Percentiles rank a stretch among this genome's conserved stretches.
These are phyloP conservation scores for Podospora pseudocomata DNA, from an alignment of 495 filamentous ascomycete genomes.

Conservation along the genomic window DNA sequence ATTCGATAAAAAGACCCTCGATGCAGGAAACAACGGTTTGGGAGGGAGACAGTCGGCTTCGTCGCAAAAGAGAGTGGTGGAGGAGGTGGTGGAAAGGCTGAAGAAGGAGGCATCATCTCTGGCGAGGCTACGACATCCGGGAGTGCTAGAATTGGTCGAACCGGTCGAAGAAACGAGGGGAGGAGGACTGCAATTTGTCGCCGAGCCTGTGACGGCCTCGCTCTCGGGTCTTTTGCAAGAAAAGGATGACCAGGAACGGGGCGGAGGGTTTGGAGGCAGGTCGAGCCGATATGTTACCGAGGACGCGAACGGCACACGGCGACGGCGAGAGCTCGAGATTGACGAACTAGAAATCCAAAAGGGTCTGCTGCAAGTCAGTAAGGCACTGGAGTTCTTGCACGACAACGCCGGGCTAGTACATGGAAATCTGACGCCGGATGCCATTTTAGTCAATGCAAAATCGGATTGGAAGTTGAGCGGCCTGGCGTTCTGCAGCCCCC, in stretches of 20 bases:
- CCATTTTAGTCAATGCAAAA: constrained; percentile 92
- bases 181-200: constrained; percentile 93
- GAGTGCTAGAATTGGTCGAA: constrained; percentile 86
- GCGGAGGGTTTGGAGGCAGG: constrained; percentile 60
- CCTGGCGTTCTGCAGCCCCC: constrained; percentile 79
- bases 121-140: constrained; percentile 82
- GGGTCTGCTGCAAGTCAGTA: constrained; percentile 85
- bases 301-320: constrained; percentile 67
- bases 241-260: constrained; percentile 83
- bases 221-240: constrained; percentile 78
- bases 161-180: constrained; percentile 90
- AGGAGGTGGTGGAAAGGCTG: constrained; percentile 84
- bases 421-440: constrained; percentile 90
- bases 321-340: constrained; percentile 82
- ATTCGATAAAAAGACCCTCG: constrained; percentile 84
- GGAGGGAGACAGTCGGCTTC: constrained; percentile 19
- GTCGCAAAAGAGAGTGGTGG: constrained; percentile 70
- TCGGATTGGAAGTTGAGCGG: constrained; percentile 98
- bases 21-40: constrained; percentile 38
- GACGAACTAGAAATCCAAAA: constrained; percentile 98
- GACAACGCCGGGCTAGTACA: constrained; percentile 94
- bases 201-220: constrained; percentile 82
- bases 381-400: constrained; percentile 92
- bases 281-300: constrained; percentile 78
- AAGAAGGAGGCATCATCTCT: constrained; percentile 88